Base-by-base conservation (phyloP, 2,329 filamentous ascomycete species). In the Trichothecium roseum region DNA sequence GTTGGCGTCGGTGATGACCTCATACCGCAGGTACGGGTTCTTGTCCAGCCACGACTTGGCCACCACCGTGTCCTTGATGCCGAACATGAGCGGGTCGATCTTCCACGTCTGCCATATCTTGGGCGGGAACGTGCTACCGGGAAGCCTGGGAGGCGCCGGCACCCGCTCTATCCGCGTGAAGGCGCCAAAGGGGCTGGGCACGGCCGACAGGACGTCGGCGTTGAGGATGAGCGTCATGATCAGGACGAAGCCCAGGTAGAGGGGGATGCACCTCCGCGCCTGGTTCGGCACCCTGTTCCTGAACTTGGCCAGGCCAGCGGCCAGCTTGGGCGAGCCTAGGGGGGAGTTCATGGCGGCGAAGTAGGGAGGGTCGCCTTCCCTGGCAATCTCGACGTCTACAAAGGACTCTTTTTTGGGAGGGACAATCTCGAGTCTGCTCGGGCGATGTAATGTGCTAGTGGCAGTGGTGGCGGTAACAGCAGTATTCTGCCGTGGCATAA, bases 71-170 rank as follows among this genome's bases (percentile, higher is more conserved):
- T 44, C 32, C 42, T 27, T 18, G 8, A 37, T 28, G 16, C 36
- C 36, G 17, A 37, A 37, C 31, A 79, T 70, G 15, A 38, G 22
- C 6, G 39, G 36, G 17, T 40, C 39, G 8, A 42, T 45, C 53
- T 84, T 85, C 81, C 81, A 85, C 1, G 75, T 80, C 35, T 45
- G 40, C 43, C 40, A 45, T 26, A 44, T 42, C 33, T 41, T 39
- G 15, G 36, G 37, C 6, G 42, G 38, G 26, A 45, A 84, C 16
- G 44, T 52, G 45, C 44, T 50, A 34, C 48, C 53, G 18, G 37
- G 53, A 40, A 33, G 42, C 8, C 18, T 7, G 13, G 32, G 22
- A 4, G 16, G 31, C 28, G 13, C 13, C 13, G 28, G 28, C 8
- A 30, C 8, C n/a, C 13, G 24, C 39, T 40, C 34, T 29, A 36